Evolutionary conservation across 805 yeast genomes (phyloP).

Genomic region (Vanderwaltozyma tropicalis): DNA sequence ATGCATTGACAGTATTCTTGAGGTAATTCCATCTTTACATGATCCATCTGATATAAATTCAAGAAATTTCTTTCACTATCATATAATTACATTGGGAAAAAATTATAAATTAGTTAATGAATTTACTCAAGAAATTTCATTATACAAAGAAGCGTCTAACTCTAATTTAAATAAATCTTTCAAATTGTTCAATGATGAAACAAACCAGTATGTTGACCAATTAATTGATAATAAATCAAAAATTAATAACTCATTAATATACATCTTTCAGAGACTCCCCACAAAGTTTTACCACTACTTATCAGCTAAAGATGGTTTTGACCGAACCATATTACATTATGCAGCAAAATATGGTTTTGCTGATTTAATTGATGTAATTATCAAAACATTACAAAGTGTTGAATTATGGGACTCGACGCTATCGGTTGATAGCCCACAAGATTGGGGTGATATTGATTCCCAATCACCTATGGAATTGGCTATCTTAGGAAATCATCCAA

Average conservation of each 20-base stretch:
- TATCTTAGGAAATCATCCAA: conserved; percentile 72
- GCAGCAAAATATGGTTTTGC: conserved; percentile 78
- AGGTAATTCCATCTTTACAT: conserved; percentile 39
- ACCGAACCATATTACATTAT: conserved; percentile 81
- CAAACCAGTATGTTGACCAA: not conserved
- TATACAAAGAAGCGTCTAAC: conserved; percentile 1
- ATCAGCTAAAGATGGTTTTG: conserved; percentile 61
- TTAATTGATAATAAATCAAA: conserved; percentile 1
- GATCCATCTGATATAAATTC: conserved; percentile 70
- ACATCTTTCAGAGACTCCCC: conserved; percentile 48
- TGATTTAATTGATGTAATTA: conserved; percentile 46
- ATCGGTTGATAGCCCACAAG: conserved; percentile 44
- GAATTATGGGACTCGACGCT: conserved; percentile 36
- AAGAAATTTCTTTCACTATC: conserved; percentile 78
- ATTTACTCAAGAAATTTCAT: conserved; percentile 1
- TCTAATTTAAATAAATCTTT: not conserved
- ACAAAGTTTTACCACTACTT: conserved; percentile 44
- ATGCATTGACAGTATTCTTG: conserved; percentile 50
- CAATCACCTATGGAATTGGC: conserved; percentile 78
- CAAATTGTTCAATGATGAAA: not conserved
- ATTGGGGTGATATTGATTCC: conserved; percentile 66
- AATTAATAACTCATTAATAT: conserved; percentile 9
- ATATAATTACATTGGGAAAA: conserved; percentile 56
- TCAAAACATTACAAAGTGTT: conserved; percentile 52
- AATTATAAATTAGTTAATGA: not conserved